Evolutionary conservation across 139 green algal genomes (phyloP).

Genomic region (Closterium sp.): DNA sequence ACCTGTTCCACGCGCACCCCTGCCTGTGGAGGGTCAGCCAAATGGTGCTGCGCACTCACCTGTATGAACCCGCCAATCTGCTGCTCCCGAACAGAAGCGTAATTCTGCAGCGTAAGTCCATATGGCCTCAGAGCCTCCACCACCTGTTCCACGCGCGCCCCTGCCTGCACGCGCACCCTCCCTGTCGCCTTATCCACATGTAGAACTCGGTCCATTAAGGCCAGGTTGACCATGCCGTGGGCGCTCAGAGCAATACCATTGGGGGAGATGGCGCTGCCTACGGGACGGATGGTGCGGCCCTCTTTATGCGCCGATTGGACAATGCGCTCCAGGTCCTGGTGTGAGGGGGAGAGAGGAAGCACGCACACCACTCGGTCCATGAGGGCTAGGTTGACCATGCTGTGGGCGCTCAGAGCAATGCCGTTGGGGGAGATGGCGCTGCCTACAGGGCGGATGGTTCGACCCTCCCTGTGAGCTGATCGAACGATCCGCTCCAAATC

Average conservation of each 20-base stretch:
- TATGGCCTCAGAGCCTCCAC: slow-evolving; percentile 76
- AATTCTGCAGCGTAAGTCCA: slow-evolving; percentile 93
- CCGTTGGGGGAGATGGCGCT: slow-evolving; percentile 89
- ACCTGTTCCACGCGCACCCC: slow-evolving; percentile 75
- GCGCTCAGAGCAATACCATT: slow-evolving; percentile 83
- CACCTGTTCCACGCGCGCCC: slow-evolving; percentile 73
- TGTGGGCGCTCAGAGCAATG: slow-evolving; percentile 73
- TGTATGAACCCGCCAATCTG: slow-evolving; percentile 90
- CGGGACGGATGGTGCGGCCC: slow-evolving; percentile 67
- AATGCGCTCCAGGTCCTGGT: slow-evolving; percentile 76
- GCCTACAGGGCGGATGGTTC: slow-evolving; percentile 77
- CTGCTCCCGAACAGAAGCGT: slow-evolving; percentile 93
- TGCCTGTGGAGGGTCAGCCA: slow-evolving; percentile 57
- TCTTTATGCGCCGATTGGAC: slow-evolving; percentile 63
- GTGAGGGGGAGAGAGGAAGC: no score
- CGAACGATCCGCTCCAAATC: slow-evolving; percentile 80
- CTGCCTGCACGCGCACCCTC: slow-evolving; percentile 74
- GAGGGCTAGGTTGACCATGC: slow-evolving; percentile 88
- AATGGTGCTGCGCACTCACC: slow-evolving; percentile 62
- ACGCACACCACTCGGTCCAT: no score
- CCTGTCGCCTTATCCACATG: slow-evolving; percentile 69
- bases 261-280: slow-evolving; percentile 83
- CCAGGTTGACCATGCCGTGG: slow-evolving; percentile 87
- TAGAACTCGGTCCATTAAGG: slow-evolving; percentile 84
- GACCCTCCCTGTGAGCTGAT: slow-evolving; percentile 56